Percentiles rank a stretch among this genome's conserved stretches.
Evolutionary conservation across 164 flowering plant genomes (phyloP).

Genomic region (Echeveria elegans): DNA sequence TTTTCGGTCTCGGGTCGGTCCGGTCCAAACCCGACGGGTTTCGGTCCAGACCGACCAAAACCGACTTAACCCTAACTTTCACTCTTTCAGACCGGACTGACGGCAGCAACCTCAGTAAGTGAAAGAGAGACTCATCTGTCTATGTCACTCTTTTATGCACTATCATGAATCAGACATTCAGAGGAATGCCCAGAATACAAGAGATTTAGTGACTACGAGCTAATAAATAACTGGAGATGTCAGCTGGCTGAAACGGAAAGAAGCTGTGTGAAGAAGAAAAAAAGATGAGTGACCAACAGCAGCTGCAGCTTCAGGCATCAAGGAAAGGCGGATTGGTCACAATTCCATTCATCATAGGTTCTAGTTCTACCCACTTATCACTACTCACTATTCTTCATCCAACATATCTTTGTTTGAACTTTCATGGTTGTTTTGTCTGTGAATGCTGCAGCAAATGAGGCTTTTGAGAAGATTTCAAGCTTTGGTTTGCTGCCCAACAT

Average conservation of each 20-base stretch:
- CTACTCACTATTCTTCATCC: neutral
- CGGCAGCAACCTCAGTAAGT: too few relatives aligned
- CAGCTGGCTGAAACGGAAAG: neutral
- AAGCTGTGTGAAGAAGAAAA: too few relatives aligned
- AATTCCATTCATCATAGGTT: slow-evolving; percentile 59
- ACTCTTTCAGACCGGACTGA: too few relatives aligned
- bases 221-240: neutral
- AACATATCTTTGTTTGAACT: neutral
- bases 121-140: too few relatives aligned
- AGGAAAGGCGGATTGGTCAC: slow-evolving; percentile 36
- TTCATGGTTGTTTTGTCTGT: neutral
- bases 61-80: too few relatives aligned
- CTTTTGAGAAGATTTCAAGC: slow-evolving; percentile 6
- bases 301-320: slow-evolving; percentile 5
- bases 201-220: slow-evolving; percentile 2
- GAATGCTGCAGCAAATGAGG: slow-evolving; percentile 3
- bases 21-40: too few relatives aligned
- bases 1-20: too few relatives aligned
- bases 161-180: neutral
- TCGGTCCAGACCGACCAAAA: too few relatives aligned
- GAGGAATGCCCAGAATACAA: neutral
- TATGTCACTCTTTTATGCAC: neutral
- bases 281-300: slow-evolving; percentile 6
- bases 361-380: too few relatives aligned
- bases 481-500: slow-evolving; percentile 1